Conservation (phyloP, 345 rosid genomes). For the Leavenworthia alabamica region DNA sequence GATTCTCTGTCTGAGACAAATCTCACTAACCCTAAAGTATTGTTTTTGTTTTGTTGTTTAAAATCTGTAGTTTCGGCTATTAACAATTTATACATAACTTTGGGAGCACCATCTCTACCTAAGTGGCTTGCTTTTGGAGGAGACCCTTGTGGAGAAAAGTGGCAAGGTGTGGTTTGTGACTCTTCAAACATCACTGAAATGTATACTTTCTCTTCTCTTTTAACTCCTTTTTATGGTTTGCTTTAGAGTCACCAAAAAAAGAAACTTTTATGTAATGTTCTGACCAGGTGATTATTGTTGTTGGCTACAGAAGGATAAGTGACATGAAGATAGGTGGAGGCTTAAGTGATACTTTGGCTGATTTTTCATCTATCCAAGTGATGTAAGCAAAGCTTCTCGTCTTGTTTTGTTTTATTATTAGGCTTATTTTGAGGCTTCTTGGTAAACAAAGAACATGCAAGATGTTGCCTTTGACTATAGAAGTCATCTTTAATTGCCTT, state of each 20-base stretch:
- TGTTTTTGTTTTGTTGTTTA: background rate
- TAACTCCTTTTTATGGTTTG: conserved; percentile 16
- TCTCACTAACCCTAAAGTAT: conserved; percentile 11
- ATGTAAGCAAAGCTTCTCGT: conserved; percentile 46
- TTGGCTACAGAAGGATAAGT: conserved; percentile 51
- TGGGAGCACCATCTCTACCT: conserved; percentile 56
- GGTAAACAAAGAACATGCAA: background rate
- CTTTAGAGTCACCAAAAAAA: conserved; percentile 4
- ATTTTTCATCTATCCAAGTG: conserved; percentile 54
- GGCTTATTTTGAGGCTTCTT: background rate
- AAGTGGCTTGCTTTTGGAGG: conserved; percentile 82
- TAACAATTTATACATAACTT: conserved; percentile 52
- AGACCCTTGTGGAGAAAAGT: conserved; percentile 81
- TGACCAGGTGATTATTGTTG: conserved; percentile 22
- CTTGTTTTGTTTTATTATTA: background rate
- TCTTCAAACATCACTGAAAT: conserved; percentile 65
- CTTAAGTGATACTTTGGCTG: conserved; percentile 43
- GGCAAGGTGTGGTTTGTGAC: conserved; percentile 88
- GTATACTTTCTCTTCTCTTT: conserved; percentile 30
- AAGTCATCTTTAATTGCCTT: background rate
- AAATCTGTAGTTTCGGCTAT: conserved; percentile 56
- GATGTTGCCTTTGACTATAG: background rate
- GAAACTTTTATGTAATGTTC: conserved; percentile 1
- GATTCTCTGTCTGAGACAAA: conserved; percentile 1
- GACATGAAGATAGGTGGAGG: conserved; percentile 63